Conservation (phyloP, 2,329 filamentous ascomycete genomes). For the Acrocalymma vagum region DNA sequence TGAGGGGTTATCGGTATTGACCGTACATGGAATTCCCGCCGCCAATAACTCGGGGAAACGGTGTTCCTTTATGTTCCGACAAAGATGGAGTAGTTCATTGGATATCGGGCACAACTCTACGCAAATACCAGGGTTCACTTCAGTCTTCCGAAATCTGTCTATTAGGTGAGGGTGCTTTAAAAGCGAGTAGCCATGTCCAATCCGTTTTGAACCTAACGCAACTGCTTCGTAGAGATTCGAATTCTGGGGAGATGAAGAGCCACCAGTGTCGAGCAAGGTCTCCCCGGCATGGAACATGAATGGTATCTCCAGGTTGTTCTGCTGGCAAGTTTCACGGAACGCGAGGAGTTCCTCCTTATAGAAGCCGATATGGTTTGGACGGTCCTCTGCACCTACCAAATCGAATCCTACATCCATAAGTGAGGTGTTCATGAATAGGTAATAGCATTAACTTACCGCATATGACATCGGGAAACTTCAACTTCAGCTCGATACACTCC, state of each 20-base stretch:
- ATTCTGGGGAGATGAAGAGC: constrained; percentile 61
- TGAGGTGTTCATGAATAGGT: neutral
- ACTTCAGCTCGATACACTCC: constrained; percentile 69
- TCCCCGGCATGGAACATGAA: constrained; percentile 80
- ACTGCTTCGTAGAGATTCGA: constrained; percentile 74
- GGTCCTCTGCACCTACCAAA: constrained; percentile 72
- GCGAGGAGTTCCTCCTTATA: constrained; percentile 65
- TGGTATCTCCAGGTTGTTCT: constrained; percentile 64
- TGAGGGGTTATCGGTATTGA: constrained; percentile 77
- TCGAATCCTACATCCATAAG: constrained; percentile 65
- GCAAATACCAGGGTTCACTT: constrained; percentile 59
- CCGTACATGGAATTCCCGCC: constrained; percentile 73
- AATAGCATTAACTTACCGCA: constrained; percentile 70
- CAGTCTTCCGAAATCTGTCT: constrained; percentile 61
- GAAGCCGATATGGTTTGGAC: constrained; percentile 64
- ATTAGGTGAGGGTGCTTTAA: constrained; percentile 68
- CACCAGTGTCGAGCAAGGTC: constrained; percentile 69
- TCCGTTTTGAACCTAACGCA: constrained; percentile 70
- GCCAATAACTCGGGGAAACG: constrained; percentile 71
- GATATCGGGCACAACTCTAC: constrained; percentile 79
- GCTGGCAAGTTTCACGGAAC: constrained; percentile 62
- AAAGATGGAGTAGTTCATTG: constrained; percentile 76
- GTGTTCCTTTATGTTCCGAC: constrained; percentile 69
- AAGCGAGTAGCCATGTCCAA: constrained; percentile 76
- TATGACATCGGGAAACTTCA: constrained; percentile 63